Conservation (phyloP, 805 yeast species). For the Saturnispora mendoncae region DNA sequence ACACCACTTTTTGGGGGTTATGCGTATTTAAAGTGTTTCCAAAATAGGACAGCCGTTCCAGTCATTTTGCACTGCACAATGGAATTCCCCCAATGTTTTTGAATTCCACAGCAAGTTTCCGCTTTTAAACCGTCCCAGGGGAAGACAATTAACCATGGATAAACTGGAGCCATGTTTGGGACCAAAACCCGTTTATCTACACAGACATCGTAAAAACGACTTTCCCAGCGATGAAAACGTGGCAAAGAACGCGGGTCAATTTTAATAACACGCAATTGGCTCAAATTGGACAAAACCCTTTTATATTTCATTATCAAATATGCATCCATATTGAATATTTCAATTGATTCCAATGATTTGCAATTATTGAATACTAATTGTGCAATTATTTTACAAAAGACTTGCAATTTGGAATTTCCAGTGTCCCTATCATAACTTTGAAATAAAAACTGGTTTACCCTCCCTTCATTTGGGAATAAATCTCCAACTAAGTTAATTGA, state of each 20-base stretch:
- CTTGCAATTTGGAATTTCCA: too few relatives aligned
- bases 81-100: too few relatives aligned
- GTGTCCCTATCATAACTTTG: too few relatives aligned
- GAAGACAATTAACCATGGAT: conserved; percentile 7
- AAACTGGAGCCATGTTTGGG: not conserved
- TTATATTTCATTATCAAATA: conserved; percentile 4
- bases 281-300: conserved; percentile 13
- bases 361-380: conserved; percentile 11
- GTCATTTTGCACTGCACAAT: too few relatives aligned
- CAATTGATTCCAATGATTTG: conserved; percentile 15
- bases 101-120: too few relatives aligned
- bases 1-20: too few relatives aligned
- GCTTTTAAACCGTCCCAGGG: not conserved
- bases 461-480: too few relatives aligned
- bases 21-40: too few relatives aligned
- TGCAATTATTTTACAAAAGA: conserved; percentile 16
- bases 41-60: too few relatives aligned
- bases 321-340: conserved; percentile 20
- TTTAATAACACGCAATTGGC: conserved; percentile 1
- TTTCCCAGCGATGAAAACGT: conserved; percentile 19
- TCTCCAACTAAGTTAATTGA: too few relatives aligned
- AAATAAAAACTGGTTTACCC: too few relatives aligned
- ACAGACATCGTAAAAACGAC: conserved; percentile 10
- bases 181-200: not conserved
- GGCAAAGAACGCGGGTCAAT: conserved; percentile 20